Percentiles rank a stretch among this genome's conserved stretches.
Conservation (phyloP, 345 rosid species). For the Populus simonii region DNA sequence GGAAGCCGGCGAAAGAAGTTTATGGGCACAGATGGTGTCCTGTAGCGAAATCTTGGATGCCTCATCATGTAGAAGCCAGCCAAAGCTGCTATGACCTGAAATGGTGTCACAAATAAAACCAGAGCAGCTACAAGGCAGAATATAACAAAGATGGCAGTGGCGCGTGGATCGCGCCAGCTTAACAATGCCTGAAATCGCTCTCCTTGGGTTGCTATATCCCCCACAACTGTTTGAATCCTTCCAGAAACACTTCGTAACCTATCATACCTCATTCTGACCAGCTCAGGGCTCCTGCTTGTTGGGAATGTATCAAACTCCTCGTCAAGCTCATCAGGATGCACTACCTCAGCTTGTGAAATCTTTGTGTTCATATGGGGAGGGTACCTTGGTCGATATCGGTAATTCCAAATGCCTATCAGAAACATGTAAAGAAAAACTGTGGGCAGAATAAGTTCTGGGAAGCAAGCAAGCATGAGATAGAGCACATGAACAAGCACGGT, state of each 20-base stretch:
- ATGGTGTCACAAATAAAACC: conserved; percentile 34
- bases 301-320: conserved; percentile 38
- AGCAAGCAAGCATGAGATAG: conserved; percentile 35
- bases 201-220: conserved; percentile 40
- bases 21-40: conserved; percentile 28
- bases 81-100: conserved; percentile 32
- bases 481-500: conserved; percentile 36
- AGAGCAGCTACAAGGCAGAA: conserved; percentile 28
- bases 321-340: conserved; percentile 34
- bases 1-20: conserved; percentile 36
- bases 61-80: conserved; percentile 33
- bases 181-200: conserved; percentile 32
- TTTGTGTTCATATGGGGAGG: conserved; percentile 38
- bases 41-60: conserved; percentile 35
- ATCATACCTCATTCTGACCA: conserved; percentile 34
- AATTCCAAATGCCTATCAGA: conserved; percentile 35
- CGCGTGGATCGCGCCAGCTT: conserved; percentile 36
- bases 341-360: conserved; percentile 32
- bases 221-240: conserved; percentile 33
- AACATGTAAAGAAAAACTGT: conserved; percentile 35
- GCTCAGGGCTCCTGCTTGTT: conserved; percentile 29
- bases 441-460: conserved; percentile 35
- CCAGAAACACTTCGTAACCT: conserved; percentile 32
- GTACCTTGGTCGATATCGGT: conserved; percentile 30
- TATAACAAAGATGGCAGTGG: conserved; percentile 23